These are phyloP conservation scores for Ulota crispa DNA, from an alignment of 225 moss, liverwort and hornwort species.

Conservation along the genomic window DNA sequence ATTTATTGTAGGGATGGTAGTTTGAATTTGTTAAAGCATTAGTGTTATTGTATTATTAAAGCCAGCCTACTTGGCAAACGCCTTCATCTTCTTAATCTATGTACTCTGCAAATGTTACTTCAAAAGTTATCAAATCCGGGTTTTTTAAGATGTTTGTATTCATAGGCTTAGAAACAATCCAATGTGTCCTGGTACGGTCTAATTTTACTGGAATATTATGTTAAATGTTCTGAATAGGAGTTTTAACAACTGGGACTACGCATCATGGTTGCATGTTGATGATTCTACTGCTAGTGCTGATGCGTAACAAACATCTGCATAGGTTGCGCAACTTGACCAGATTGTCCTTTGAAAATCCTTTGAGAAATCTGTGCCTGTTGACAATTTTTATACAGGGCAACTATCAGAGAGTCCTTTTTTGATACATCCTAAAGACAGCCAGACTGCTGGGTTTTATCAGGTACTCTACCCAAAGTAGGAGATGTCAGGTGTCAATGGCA, in stretches of 20 bases:
- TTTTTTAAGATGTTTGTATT: constrained; percentile 5
- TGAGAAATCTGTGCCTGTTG: constrained; percentile 16
- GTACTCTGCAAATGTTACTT: neutral
- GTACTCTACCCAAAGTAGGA: constrained; percentile 25
- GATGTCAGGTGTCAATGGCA: constrained; percentile 13
- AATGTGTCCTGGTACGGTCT: neutral
- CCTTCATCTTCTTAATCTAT: neutral
- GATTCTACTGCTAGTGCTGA: neutral
- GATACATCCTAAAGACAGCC: constrained; percentile 60
- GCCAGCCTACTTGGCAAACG: neutral
- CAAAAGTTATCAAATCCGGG: neutral
- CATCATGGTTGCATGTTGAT: constrained; percentile 17
- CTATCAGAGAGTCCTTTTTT: constrained; percentile 66
- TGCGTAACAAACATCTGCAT: neutral
- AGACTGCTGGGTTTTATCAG: constrained; percentile 61
- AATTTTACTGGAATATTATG: neutral
- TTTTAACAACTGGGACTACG: constrained; percentile 10
- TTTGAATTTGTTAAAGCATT: neutral
- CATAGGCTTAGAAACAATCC: neutral
- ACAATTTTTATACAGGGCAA: constrained; percentile 43
- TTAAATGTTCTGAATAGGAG: neutral
- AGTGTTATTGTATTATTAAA: neutral
- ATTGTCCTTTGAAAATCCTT: constrained; percentile 9
- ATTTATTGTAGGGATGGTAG: neutral
- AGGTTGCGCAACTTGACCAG: neutral